Base-by-base conservation (phyloP, 768 basidiomycete species). In the Boletales sp. region DNA sequence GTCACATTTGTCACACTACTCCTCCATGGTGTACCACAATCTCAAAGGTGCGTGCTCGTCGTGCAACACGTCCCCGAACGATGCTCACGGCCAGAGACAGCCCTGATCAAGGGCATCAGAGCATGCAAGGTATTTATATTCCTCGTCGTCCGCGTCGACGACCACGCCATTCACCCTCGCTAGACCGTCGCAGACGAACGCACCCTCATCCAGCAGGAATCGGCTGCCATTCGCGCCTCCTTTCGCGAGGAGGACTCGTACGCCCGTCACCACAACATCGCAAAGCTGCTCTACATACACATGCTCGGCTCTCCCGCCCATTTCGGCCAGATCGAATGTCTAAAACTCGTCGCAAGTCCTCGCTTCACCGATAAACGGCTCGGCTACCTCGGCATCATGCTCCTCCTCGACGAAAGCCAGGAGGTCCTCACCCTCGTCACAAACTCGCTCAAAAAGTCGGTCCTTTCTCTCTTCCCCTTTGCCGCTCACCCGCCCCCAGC, bases 251-350 rank as follows among this genome's bases (percentile, higher is more conserved):
- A 98, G 68, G 96, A 97, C 74, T 85, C 93, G 2, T 92, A 87
- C 68, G 81, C 92, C 49, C 86, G 96, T 47, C 90, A 99, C 68
- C 90, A 98, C 77, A 98, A 94, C 71, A 86, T 99, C 65, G 95
- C 94, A 50, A 98, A 98, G 67, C 81, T 98, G 19, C 83, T 99
- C 53, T 98, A 99, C 74, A 96, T 96, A 72, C 91, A 95, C 67
- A 97, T 99, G 94, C 85, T 96, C 35, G 96, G 96, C 49, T 97
- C 94, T 40, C 92, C 94, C 9, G 96, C 96, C 30, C 96, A 99
- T 69, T 99, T 97, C 66, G 96, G 95, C 46, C 96, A 99, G 77
- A 97, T 99, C 68, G 93, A 95, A 75, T 94, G 93, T 70, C 74
- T 94, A 59, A 94, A 93, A 67, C 84, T 94, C 40, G 94, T 96